Evolutionary conservation across 1,284 basidiomycete species (phyloP).

Genomic region (Pseudozyma sp.): DNA sequence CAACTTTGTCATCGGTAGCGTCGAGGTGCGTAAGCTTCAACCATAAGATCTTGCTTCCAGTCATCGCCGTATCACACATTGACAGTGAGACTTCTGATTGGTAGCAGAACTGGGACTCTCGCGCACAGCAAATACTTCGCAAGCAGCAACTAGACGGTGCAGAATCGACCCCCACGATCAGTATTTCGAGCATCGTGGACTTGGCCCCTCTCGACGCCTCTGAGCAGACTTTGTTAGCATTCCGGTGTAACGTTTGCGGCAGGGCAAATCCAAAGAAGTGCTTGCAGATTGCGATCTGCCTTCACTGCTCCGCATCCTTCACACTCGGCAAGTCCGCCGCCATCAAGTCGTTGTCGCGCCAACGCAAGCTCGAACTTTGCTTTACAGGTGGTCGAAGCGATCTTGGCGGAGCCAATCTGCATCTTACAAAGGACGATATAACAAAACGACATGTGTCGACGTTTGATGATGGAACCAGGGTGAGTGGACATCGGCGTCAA

Average conservation of each 20-base stretch:
- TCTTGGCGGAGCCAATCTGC: conserved; percentile 30
- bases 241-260: conserved; percentile 25
- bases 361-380: conserved; percentile 20
- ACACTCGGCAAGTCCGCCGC: not conserved
- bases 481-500: conserved; percentile 2
- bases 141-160: not conserved
- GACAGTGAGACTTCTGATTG: too few species aligned
- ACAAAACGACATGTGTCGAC: conserved; percentile 12
- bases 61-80: not conserved
- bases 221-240: conserved; percentile 21
- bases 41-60: not conserved
- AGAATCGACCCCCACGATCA: not conserved
- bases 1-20: conserved; percentile 15
- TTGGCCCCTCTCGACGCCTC: not conserved
- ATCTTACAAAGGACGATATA: conserved; percentile 12
- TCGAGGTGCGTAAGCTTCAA: conserved; percentile 10
- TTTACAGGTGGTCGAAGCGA: conserved; percentile 26
- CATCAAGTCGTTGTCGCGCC: not conserved
- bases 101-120: not conserved
- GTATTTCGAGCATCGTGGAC: not conserved
- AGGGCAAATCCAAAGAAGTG: conserved; percentile 22
- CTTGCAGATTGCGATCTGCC: conserved; percentile 6
- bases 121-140: not conserved
- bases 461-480: conserved; percentile 26
- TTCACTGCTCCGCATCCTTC: conserved; percentile 17